Percentiles rank a stretch among this genome's conserved stretches.
Evolutionary conservation across 2,329 filamentous ascomycete genomes (phyloP).

Genomic region (Aspergillus clavatus): DNA sequence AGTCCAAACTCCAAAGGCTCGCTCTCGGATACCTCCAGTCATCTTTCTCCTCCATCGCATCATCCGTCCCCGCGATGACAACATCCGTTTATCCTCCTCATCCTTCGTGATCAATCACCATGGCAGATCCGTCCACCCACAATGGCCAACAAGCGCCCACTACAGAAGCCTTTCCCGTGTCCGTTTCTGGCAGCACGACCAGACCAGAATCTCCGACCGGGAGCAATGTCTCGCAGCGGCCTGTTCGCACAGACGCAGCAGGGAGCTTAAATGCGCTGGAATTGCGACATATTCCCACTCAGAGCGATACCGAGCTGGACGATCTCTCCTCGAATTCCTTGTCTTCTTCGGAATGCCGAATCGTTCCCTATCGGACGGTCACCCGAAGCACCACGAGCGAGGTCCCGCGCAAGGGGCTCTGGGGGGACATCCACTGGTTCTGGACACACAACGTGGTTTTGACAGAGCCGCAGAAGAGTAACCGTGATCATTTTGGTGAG

Average conservation of each 20-base stretch:
- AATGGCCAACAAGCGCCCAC: not conserved
- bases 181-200: not conserved
- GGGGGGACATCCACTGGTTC: slow-evolving; percentile 68
- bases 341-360: slow-evolving; percentile 32
- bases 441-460: slow-evolving; percentile 59
- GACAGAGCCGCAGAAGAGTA: slow-evolving; percentile 37
- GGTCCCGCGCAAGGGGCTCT: slow-evolving; percentile 44
- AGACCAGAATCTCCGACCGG: not conserved
- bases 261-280: slow-evolving; percentile 21
- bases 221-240: not conserved
- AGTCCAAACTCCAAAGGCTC: not conserved
- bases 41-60: not conserved
- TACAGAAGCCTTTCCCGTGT: not conserved
- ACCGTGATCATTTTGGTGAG: slow-evolving; percentile 41
- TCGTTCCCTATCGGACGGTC: slow-evolving; percentile 20
- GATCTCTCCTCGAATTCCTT: slow-evolving; percentile 23
- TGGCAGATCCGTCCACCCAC: not conserved
- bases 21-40: not conserved
- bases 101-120: not conserved
- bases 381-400: slow-evolving; percentile 16
- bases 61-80: not conserved
- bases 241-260: not conserved
- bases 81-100: not conserved
- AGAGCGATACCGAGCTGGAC: slow-evolving; percentile 21
- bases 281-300: slow-evolving; percentile 29